Percentiles rank a stretch among this genome's conserved stretches.
Evolutionary conservation across 305 asterid species (phyloP).

Genomic region (Andrographis paniculata): DNA sequence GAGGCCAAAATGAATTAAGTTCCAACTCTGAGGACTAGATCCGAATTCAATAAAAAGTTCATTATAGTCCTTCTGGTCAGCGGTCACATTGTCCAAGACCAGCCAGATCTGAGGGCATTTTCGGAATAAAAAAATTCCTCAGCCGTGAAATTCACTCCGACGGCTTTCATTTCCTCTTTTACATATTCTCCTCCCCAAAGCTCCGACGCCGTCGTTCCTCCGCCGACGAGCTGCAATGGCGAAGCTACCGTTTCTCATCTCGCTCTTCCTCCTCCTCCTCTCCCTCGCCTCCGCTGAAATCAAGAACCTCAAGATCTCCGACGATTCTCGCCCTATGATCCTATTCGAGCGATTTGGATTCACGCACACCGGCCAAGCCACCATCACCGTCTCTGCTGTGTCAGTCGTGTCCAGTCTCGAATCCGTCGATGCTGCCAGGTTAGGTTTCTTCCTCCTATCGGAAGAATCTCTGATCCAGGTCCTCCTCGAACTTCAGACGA

Average conservation of each 20-base stretch:
- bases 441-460: slow-evolving; percentile 78
- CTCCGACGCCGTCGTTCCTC: slow-evolving; percentile 16
- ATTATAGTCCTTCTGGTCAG: slow-evolving; percentile 3
- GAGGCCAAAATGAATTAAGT: background rate
- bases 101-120: slow-evolving; percentile 33
- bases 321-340: slow-evolving; percentile 74
- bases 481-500: slow-evolving; percentile 63
- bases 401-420: slow-evolving; percentile 51
- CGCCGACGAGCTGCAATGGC: slow-evolving; percentile 34
- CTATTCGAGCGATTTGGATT: slow-evolving; percentile 91
- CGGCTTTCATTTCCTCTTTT: slow-evolving; percentile 3
- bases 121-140: slow-evolving; percentile 11
- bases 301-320: slow-evolving; percentile 51
- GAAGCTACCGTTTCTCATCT: slow-evolving; percentile 33
- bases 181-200: slow-evolving; percentile 11
- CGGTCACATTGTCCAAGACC: slow-evolving; percentile 14
- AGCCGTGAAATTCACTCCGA: slow-evolving; percentile 19
- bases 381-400: slow-evolving; percentile 60
- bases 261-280: slow-evolving; percentile 27
- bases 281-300: slow-evolving; percentile 62
- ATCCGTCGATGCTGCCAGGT: slow-evolving; percentile 46
- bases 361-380: slow-evolving; percentile 75
- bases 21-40: slow-evolving; percentile 6
- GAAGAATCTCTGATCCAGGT: slow-evolving; percentile 81
- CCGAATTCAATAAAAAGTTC: slow-evolving; percentile 2